Evolutionary conservation across 2,329 filamentous ascomycete species (phyloP).

Genomic region (Penicillium sp.): DNA sequence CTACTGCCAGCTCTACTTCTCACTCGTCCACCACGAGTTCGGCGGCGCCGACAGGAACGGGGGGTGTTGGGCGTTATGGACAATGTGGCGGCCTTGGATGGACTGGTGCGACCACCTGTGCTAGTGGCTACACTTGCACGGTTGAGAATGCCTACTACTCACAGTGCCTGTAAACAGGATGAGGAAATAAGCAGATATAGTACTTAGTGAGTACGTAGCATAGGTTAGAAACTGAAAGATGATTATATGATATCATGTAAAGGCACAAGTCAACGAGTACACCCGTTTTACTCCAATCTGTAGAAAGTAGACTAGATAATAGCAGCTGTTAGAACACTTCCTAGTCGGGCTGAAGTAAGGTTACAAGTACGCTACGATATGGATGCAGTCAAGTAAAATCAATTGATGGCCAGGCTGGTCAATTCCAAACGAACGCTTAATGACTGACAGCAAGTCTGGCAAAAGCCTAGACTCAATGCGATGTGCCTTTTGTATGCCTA

Average conservation of each 20-base stretch:
- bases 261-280: no score
- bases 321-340: no score
- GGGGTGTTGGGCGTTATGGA: conserved; percentile 1
- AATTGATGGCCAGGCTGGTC: not conserved
- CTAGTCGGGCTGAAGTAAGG: no score
- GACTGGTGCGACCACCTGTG: conserved; percentile 10
- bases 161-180: conserved; percentile 5
- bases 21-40: not conserved
- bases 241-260: no score
- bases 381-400: no score
- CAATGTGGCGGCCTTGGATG: conserved; percentile 9
- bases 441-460: not conserved
- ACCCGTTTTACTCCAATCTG: no score
- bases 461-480: not conserved
- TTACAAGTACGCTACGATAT: no score
- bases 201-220: no score
- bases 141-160: conserved; percentile 7
- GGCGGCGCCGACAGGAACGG: not conserved
- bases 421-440: not conserved
- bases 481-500: not conserved
- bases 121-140: conserved; percentile 4
- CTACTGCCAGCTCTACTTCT: not conserved
- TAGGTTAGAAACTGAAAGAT: no score
- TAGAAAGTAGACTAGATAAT: no score
- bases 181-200: no score